Evolutionary conservation across 2,329 filamentous ascomycete genomes (phyloP).

Genomic region (Paraphaeosphaeria minitans): DNA sequence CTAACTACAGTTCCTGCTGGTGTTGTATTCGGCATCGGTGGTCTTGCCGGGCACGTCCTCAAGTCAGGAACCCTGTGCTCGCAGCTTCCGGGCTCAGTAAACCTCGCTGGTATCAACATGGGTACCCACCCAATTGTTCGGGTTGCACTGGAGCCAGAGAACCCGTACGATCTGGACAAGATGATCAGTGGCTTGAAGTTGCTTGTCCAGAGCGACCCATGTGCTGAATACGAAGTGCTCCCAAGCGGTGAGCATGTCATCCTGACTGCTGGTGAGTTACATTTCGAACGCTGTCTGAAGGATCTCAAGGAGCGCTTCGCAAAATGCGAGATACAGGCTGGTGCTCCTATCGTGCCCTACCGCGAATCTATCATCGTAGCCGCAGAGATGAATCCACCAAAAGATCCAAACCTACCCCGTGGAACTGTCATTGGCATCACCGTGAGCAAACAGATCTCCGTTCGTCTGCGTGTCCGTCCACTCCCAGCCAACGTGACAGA

Average conservation of each 20-base stretch:
- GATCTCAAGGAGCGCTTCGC: slow-evolving; percentile 93
- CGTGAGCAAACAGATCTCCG: slow-evolving; percentile 81
- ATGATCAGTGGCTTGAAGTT: slow-evolving; percentile 89
- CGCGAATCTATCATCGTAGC: slow-evolving; percentile 87
- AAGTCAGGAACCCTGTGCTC: slow-evolving; percentile 96
- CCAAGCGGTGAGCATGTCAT: slow-evolving; percentile 94
- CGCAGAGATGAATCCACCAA: slow-evolving; percentile 89
- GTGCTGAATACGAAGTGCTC: slow-evolving; percentile 93
- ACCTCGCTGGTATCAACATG: slow-evolving; percentile 83
- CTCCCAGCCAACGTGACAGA: slow-evolving; percentile 79
- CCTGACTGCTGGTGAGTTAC: slow-evolving; percentile 89
- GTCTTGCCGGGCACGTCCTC: slow-evolving; percentile 88
- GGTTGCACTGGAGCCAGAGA: slow-evolving; percentile 90
- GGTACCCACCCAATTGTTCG: slow-evolving; percentile 89
- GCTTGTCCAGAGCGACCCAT: slow-evolving; percentile 92
- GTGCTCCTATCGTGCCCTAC: slow-evolving; percentile 93
- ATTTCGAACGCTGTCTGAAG: slow-evolving; percentile 90
- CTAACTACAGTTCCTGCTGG: slow-evolving; percentile 86
- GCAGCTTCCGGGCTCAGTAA: slow-evolving; percentile 81
- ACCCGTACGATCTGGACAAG: slow-evolving; percentile 88
- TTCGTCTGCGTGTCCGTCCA: slow-evolving; percentile 78
- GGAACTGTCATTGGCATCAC: slow-evolving; percentile 78
- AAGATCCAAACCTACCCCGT: slow-evolving; percentile 82
- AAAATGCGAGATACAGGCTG: slow-evolving; percentile 90
- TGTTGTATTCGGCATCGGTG: slow-evolving; percentile 92